Evolutionary conservation across 2,329 filamentous ascomycete species (phyloP), one percentile per base, ranked within the genome.

Genomic region (Aspergillus hiratsukae): DNA sequence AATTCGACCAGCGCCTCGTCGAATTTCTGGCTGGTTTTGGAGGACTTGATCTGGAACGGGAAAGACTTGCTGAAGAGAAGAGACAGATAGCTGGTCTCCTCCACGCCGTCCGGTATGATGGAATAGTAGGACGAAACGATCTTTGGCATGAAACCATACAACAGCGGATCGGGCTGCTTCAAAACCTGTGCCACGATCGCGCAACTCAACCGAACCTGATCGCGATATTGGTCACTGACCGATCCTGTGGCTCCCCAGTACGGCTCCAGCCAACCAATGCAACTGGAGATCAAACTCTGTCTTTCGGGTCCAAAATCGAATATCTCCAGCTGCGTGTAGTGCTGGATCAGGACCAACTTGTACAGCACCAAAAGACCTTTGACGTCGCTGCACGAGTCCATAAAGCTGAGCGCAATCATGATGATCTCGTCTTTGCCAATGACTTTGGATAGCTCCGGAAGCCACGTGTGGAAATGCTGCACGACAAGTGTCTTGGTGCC

Each of bases 381-480:
- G 49, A 95, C 92, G 28, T 86, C 79, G 2, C 86, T 84, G 75
- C 92, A 97, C 1, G 94, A 91, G 69, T 97, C 91, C 78, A 97
- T 88, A 68, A 97, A 96, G 73, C 93, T 90, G 59, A 95, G 90
- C 43, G 92, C 91, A 61, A 97, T 88, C 66, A 96, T 88, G 52
- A 97, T 78, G 48, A 97, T 93, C 70, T 97, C 93, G 65, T 91
- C 88, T 0, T 87, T 86, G 3, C 83, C 84, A 68, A 97, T 81
- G 40, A 94, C 80, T 1, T 87, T 85, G 0, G 85, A 81, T 9
- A 99, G 83, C 69, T 97, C 93, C 0, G 94, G 93, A n/a, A 99
- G 79, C 94, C 94, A 99, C 0, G 90, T 89, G 69, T 97, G 93
- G 71, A 97, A 96, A 71, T 97, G 91, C 73, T 99, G 94, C 11